phyloP scores from a whole-genome alignment of 1,139 yeast species.

The Groenewaldozyma sp. region DNA sequence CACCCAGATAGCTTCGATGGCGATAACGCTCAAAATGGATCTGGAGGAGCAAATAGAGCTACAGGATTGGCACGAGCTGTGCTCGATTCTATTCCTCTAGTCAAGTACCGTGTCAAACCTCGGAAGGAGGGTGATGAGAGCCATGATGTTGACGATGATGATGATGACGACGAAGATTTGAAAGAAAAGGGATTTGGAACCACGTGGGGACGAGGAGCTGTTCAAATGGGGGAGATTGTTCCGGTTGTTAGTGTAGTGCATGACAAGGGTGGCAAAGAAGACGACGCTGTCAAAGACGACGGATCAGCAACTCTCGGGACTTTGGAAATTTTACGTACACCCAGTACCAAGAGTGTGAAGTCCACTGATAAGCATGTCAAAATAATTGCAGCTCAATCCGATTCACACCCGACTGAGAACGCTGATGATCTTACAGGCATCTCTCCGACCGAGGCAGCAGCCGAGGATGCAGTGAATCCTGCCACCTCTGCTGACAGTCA shows the following conservation, averaged over 20 bases:
- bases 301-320: too few species aligned
- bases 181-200: too few species aligned
- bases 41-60: constrained; percentile 21
- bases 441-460: constrained; percentile 2
- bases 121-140: background rate
- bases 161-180: constrained; percentile 1
- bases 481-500: background rate
- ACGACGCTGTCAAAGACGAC: background rate
- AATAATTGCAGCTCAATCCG: too few species aligned
- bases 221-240: background rate
- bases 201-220: too few species aligned
- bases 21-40: constrained; percentile 10
- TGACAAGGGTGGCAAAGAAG: constrained; percentile 3
- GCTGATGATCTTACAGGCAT: too few species aligned
- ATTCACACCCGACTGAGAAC: too few species aligned
- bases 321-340: too few species aligned
- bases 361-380: background rate
- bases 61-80: constrained; percentile 32
- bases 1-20: constrained; percentile 2
- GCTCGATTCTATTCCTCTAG: constrained; percentile 31
- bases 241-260: background rate
- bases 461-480: background rate
- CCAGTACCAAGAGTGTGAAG: background rate
- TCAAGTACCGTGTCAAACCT: constrained; percentile 19
- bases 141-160: background rate